Evolutionary conservation across 176 grass and related monocot species (phyloP), one percentile per base, ranked within the genome.

Genomic region (Chloris gayana): DNA sequence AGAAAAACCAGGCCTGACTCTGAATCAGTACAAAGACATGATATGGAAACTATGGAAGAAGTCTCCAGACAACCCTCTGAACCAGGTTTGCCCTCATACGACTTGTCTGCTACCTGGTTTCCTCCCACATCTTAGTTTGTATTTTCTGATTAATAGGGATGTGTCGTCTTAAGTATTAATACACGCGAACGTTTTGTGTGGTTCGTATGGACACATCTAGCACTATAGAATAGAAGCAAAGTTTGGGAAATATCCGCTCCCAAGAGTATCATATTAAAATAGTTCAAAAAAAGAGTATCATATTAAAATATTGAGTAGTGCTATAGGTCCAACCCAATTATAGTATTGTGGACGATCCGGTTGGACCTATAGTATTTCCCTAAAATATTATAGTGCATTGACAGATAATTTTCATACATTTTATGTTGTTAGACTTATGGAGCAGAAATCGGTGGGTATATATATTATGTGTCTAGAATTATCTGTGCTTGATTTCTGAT

Each of bases 1-100:
- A 89, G 96, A 99, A 91, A 99, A 99, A 60, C 96, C 96, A 57
- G 96, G 96, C 15, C 69, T 99, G 64, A 95, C 88, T 1, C 76
- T 99, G 41, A 78, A 99, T 26, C 92, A 99, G 53, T 99, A 95
- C 88, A 99, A 93, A 92, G 96, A 95, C 57, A 99, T 99, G 96
- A 88, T 99, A 82, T 99, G 96, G 96, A 99, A 99, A 85, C 80
- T 95, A 50, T 99, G 96, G 96, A 99, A 95, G 84, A 99, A 99
- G 72, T 99, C 96, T 41, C 96, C 96, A 50, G 96, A 99, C 69
- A 99, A 99, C 61, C 96, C 96, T 58, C 90, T 99, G 64, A 99
- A 99, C 81, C 90, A 99, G 90, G 96, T 99, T 86, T 70, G 67
- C 14, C 83, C 32, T 27, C 24, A 58, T 70, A 45, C 56, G 24